Evolutionary conservation across 2,329 filamentous ascomycete genomes (phyloP), one percentile per base, ranked within the genome.

Genomic region (Macrophomina tecta): DNA sequence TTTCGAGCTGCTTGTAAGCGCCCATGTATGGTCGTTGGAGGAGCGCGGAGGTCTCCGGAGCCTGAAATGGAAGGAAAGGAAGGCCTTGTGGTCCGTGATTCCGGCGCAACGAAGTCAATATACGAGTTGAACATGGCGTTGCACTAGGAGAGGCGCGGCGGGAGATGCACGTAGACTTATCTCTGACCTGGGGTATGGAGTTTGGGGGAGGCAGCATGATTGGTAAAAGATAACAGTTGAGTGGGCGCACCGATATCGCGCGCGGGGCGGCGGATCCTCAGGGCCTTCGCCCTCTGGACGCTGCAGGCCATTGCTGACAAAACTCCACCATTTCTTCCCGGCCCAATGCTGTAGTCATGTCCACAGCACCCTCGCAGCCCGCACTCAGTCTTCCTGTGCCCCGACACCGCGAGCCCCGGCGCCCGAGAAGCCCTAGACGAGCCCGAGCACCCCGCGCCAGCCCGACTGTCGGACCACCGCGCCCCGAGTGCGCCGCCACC

Each of bases 161-260:
- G 56, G 56, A 61, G 56, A 61, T 61, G 56, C 7, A 34, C 56
- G 38, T 23, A 45, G 23, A 30, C 55, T 28, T 58, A 30, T 40
- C 23, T 45, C 18, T 12, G 9, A 12, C 45, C 53, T 28, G 53
- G 53, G 36, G 53, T 9, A 32, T 38, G 9, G 55, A 45, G 42
- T 11, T 14, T 45, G 32, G n/a, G 38, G 9, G 40, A 2, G 40
- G 56, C 40, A 23, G 56, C 16, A 30, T 62, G 58, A 62, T 62
- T 49, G 45, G 58, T 49, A 36, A 49, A n/a, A 62, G 58, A 62
- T 62, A 62, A 49, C 40, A 23, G 40, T 28, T 34, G 34, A 61
- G 12, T 61, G 40, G 56, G 56, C 56, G 56, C 28, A 38, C 55
- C 56, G 56, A 48, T 61, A 61, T 48, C 56, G 56, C 56, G 56